Evolutionary conservation across 139 green algal genomes (phyloP), one percentile per base, ranked within the genome.

Genomic region (Monoraphidium neglectum): DNA sequence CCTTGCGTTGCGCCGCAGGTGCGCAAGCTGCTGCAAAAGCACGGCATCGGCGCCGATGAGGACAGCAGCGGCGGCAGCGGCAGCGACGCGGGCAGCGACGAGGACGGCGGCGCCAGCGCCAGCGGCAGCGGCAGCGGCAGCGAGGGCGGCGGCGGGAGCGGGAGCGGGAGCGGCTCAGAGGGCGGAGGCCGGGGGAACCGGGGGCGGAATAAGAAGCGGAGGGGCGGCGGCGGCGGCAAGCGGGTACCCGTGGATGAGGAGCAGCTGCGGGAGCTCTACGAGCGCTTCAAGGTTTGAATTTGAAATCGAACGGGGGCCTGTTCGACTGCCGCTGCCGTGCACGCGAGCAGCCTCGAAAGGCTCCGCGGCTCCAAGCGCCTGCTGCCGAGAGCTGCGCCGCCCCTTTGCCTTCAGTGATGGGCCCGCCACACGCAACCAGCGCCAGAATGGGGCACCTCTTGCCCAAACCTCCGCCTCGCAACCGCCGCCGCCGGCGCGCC

Each of bases 1-100:
- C n/a, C n/a, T n/a, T n/a, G n/a, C n/a, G n/a, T n/a, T n/a, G n/a
- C n/a, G n/a, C n/a, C 16, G 32, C 33, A 78, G 61, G 61, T 78
- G 5, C 72, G 70, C 43, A 79, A 79, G 73, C 47, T 73, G 49
- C 63, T 79, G 33, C 8, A 59, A 1, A 79, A 73, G 49, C 28
- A 68, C 51, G 68, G 57, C 51, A 74, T 74, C 30, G 56, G 49
- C 61, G 10, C 12, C 38, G 77, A 30, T 28, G 62, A 40, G 15
- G 53, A 35, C 59, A 53, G 62, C 68, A 65, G 68, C 69, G 60
- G 47, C 57, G 64, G 62, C 23, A 51, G 28, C 32, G 57, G 68
- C 51, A 62, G 40, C 57, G 59, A 53, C 2, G 68, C n/a, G 12
- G 59, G 43, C 2, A 57, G 59, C 12, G 69, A 74, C 10, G 38